Percentiles rank a stretch among this genome's conserved stretches.
These are phyloP conservation scores for Leucosporidium scottii DNA, from an alignment of 768 basidiomycete species.

Conservation along the genomic window DNA sequence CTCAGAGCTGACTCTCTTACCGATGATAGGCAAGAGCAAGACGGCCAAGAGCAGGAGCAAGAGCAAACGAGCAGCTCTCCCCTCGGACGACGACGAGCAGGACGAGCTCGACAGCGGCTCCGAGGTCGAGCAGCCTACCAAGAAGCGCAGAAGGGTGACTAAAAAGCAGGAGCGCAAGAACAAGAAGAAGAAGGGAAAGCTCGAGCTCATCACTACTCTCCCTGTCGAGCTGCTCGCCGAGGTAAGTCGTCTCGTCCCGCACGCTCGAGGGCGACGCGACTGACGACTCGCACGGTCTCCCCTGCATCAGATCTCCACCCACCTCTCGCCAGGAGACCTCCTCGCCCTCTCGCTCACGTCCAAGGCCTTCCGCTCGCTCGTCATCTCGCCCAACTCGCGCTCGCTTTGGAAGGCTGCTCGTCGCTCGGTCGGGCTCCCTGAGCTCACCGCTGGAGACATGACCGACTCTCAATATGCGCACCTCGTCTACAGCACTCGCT, in stretches of 20 bases:
- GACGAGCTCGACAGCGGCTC: slow-evolving; percentile 35
- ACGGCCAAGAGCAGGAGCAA: slow-evolving; percentile 15
- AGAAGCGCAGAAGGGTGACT: slow-evolving; percentile 17
- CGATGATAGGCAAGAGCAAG: slow-evolving; percentile 22
- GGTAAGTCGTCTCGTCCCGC: not conserved
- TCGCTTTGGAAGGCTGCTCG: slow-evolving; percentile 13
- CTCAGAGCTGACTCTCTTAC: slow-evolving; percentile 6
- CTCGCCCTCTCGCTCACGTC: slow-evolving; percentile 1
- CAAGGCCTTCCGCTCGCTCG: slow-evolving; percentile 7
- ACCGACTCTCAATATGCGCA: slow-evolving; percentile 2
- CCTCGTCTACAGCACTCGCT: slow-evolving; percentile 22
- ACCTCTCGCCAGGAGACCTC: slow-evolving; percentile 38
- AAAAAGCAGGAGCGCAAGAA: not conserved
- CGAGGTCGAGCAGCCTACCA: not conserved
- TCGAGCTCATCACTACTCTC: not conserved
- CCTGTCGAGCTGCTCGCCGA: not conserved
- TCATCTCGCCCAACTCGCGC: not conserved
- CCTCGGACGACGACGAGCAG: slow-evolving; percentile 13
- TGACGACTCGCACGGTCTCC: too few relatives aligned
- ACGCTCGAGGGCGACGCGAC: not conserved
- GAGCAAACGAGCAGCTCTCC: slow-evolving; percentile 33
- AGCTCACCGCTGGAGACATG: not conserved
- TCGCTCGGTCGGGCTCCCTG: slow-evolving; percentile 3
- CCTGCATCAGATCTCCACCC: slow-evolving; percentile 9
- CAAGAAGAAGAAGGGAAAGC: not conserved